A percentile compares a stretch with the other conserved stretches of the same genome.
phyloP scores from a whole-genome alignment of 345 rosid genomes.

The Hirschfeldia incana region DNA sequence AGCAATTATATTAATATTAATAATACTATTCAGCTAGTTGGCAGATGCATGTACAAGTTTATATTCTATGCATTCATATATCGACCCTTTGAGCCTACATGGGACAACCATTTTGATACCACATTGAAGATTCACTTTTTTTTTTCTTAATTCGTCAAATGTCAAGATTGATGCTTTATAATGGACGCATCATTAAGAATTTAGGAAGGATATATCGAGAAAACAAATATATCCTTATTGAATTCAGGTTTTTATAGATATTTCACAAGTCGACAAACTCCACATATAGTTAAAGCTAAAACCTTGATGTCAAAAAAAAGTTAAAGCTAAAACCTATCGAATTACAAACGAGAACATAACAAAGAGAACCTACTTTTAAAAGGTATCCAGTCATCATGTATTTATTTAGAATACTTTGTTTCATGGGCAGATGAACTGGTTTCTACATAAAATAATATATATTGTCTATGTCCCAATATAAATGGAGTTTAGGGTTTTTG shows the following conservation, averaged over 20 bases:
- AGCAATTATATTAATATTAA: too few species aligned
- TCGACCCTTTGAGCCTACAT: conserved; percentile 28
- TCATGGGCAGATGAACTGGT: not conserved
- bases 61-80: not conserved
- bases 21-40: not conserved
- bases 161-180: not conserved
- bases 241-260: conserved; percentile 1
- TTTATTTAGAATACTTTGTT: conserved; percentile 16
- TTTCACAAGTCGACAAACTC: not conserved
- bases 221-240: not conserved
- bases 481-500: too few species aligned
- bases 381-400: conserved; percentile 16
- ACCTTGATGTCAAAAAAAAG: not conserved
- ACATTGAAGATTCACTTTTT: conserved; percentile 15
- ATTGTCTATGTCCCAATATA: too few species aligned
- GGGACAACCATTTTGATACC: conserved; percentile 29
- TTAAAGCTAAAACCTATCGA: conserved; percentile 4
- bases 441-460: not conserved
- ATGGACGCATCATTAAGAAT: conserved; percentile 19
- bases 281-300: conserved; percentile 19
- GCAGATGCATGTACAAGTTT: conserved; percentile 20
- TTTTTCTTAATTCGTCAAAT: not conserved
- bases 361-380: conserved; percentile 5
- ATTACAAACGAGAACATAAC: not conserved
- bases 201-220: conserved; percentile 11